Evolutionary conservation across 805 yeast genomes (phyloP).

Genomic region (Kodamaea jinghongensis): DNA sequence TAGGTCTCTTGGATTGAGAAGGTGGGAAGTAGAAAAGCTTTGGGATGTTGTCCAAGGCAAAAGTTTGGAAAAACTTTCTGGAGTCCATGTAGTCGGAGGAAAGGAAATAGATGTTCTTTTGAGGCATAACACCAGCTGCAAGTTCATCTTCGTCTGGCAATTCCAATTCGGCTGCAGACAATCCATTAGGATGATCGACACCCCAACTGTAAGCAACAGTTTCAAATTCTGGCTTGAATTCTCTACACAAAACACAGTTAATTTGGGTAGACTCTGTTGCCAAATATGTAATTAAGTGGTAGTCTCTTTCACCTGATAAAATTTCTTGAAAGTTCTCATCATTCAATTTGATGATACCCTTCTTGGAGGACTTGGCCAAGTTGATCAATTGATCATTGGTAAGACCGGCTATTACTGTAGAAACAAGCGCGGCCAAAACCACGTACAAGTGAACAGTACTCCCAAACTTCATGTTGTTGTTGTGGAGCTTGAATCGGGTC

Average conservation of each 20-base stretch:
- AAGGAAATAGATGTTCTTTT: slow-evolving; percentile 59
- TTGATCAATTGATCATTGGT: slow-evolving; percentile 21
- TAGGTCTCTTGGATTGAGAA: slow-evolving; percentile 32
- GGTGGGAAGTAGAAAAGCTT: slow-evolving; percentile 64
- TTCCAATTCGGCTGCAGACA: slow-evolving; percentile 35
- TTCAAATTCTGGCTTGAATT: slow-evolving; percentile 64
- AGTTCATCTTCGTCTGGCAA: slow-evolving; percentile 23
- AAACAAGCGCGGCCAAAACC: slow-evolving; percentile 11
- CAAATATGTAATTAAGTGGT: slow-evolving; percentile 60
- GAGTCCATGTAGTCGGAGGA: slow-evolving; percentile 67
- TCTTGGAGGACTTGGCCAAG: slow-evolving; percentile 17
- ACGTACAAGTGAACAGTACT: slow-evolving; percentile 6
- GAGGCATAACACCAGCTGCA: slow-evolving; percentile 7
- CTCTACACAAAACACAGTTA: slow-evolving; percentile 73
- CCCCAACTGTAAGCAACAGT: slow-evolving; percentile 57
- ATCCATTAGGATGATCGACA: slow-evolving; percentile 51
- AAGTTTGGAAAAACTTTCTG: slow-evolving; percentile 48
- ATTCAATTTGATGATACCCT: slow-evolving; percentile 28
- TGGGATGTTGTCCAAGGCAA: slow-evolving; percentile 73
- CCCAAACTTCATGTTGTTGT: slow-evolving; percentile 10
- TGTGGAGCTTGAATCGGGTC: too few species aligned
- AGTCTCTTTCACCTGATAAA: slow-evolving; percentile 65
- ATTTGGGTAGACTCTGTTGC: slow-evolving; percentile 74
- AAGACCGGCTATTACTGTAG: slow-evolving; percentile 21
- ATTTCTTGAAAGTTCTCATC: slow-evolving; percentile 58